These are phyloP conservation scores for Pichia californica DNA, from an alignment of 805 yeast genomes.

Conservation along the genomic window DNA sequence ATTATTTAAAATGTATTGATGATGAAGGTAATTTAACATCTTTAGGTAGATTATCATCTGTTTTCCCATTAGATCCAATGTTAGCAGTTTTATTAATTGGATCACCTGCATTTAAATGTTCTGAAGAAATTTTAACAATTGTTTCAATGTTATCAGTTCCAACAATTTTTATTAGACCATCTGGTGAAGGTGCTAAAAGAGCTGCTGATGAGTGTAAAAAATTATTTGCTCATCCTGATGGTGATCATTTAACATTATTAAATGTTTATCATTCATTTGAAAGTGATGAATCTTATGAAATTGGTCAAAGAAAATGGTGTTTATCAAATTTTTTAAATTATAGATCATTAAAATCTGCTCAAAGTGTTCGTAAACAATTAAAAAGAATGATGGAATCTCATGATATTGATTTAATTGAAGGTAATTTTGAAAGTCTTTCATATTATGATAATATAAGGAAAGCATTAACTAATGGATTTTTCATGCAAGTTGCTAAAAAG, in stretches of 20 bases:
- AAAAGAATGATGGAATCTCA: conserved; percentile 75
- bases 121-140: conserved; percentile 81
- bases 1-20: conserved; percentile 81
- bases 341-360: conserved; percentile 81
- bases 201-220: conserved; percentile 88
- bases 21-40: conserved; percentile 90
- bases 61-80: conserved; percentile 94
- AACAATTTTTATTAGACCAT: conserved; percentile 89
- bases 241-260: conserved; percentile 87
- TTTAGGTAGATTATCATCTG: conserved; percentile 83
- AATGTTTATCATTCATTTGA: conserved; percentile 84
- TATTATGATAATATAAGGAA: conserved; percentile 77
- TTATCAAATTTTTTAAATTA: conserved; percentile 80
- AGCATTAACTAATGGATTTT: conserved; percentile 88
- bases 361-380: conserved; percentile 78
- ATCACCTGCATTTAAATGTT: conserved; percentile 77
- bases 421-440: conserved; percentile 54
- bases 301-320: conserved; percentile 79
- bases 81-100: conserved; percentile 89
- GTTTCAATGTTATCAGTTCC: conserved; percentile 92
- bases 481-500: conserved; percentile 97
- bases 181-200: conserved; percentile 73
- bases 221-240: conserved; percentile 85
- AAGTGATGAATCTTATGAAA: conserved; percentile 61
- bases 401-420: conserved; percentile 66